Evolutionary conservation across 2,329 filamentous ascomycete species (phyloP), one percentile per base, ranked within the genome.

Genomic region (Hymenoscyphus fraxineus): DNA sequence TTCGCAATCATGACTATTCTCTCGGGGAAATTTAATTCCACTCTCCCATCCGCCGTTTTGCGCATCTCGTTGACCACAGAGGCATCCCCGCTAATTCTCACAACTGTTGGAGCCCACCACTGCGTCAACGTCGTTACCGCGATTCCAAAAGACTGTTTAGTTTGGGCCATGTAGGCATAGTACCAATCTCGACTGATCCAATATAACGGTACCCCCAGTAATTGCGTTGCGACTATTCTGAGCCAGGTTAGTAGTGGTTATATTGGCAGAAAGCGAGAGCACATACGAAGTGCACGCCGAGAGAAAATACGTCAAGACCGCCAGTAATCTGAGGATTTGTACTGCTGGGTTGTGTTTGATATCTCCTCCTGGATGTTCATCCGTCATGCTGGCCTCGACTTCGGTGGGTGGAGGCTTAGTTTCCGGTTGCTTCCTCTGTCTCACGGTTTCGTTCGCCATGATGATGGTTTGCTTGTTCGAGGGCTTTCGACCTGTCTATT

Each of bases 131-230:
- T 89, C 22, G 89, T 93, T 67, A 89, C 87, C 56, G 92, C 79
- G 16, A 96, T 83, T 44, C 90, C 91, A 76, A 96, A 96, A 1
- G 86, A 91, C 73, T 91, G 86, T 77, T 96, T 96, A 12, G 92
- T 95, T 76, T 92, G 84, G 51, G 91, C 87, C 86, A 96, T 96
- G 78, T 92, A 96, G 67, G 88, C 85, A 77, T 96, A 90, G 80
- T 92, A 96, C 73, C 90, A 85, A 57, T 92, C 88, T 64, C 86
- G 86, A 75, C 92, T 89, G 72, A 92, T 80, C 66, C 88, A 83
- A 75, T 95, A 95, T 58, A 96, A 78, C 1, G 91, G 91, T 0
- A 85, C 78, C 40, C 92, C 92, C 64, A 96, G 79, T 67, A 93
- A 82, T 73, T 96, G 92, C 6, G 91, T 92, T 19, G 85, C 76